phyloP scores from a whole-genome alignment of 345 rosid genomes.

The Triadica sebifera region DNA sequence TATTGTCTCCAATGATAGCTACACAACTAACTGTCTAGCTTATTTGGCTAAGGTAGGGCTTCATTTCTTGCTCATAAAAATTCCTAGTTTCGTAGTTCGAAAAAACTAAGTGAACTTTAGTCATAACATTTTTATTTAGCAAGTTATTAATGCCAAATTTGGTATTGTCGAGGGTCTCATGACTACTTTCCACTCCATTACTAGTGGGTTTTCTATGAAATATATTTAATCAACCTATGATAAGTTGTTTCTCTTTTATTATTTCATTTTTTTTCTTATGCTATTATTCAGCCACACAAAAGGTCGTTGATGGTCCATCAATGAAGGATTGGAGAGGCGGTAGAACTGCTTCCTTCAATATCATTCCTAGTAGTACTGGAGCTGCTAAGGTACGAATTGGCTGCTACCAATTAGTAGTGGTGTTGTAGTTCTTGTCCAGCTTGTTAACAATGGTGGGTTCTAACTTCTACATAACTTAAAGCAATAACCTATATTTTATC shows the following conservation, averaged over 20 bases:
- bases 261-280: background rate
- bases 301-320: constrained; percentile 73
- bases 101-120: background rate
- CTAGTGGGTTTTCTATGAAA: constrained; percentile 33
- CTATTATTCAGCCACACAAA: constrained; percentile 51
- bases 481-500: too few species aligned
- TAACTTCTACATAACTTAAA: too few species aligned
- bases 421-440: too few species aligned
- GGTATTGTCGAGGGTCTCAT: constrained; percentile 75
- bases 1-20: constrained; percentile 67
- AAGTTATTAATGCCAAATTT: constrained; percentile 61
- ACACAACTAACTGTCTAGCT: constrained; percentile 82
- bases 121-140: background rate
- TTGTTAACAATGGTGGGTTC: too few species aligned
- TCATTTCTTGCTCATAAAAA: background rate
- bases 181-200: constrained; percentile 72
- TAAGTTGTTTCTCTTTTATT: background rate
- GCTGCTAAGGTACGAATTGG: constrained; percentile 56
- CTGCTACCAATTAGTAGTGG: background rate
- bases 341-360: constrained; percentile 68
- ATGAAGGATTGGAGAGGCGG: constrained; percentile 85
- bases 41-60: constrained; percentile 59
- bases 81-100: background rate
- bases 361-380: constrained; percentile 73
- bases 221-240: background rate